Conservation (phyloP, 2,329 filamentous ascomycete genomes). For the Cercospora sp. region DNA sequence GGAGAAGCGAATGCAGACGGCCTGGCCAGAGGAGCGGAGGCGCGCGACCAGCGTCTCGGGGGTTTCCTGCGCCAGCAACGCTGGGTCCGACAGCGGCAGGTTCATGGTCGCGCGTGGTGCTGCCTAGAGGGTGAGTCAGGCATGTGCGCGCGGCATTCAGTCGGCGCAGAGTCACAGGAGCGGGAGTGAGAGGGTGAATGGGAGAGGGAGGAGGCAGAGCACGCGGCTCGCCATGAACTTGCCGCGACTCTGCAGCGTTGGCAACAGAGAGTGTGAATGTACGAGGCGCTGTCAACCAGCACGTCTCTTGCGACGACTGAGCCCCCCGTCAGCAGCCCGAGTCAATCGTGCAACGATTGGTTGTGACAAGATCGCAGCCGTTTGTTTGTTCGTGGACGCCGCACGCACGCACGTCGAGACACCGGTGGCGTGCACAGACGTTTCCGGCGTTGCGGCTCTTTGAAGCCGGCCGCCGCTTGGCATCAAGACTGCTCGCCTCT, state of each 20-base stretch:
- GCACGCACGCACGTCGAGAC: background rate
- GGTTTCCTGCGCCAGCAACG: conserved; percentile 76
- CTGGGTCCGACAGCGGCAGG: conserved; percentile 69
- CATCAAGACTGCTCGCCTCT: conserved; percentile 1
- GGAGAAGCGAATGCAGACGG: conserved; percentile 78
- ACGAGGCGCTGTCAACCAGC: background rate
- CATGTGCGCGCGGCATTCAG: background rate
- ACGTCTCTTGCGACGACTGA: background rate
- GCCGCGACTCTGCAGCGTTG: background rate
- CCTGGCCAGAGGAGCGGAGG: conserved; percentile 68
- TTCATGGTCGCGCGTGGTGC: conserved; percentile 56
- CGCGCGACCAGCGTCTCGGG: conserved; percentile 86
- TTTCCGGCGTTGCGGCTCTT: conserved; percentile 3
- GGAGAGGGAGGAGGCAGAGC: background rate
- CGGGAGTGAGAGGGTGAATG: background rate
- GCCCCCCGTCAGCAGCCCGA: background rate
- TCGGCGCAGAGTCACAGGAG: background rate
- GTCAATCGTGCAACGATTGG: conserved; percentile 10
- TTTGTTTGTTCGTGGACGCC: background rate
- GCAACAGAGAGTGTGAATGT: background rate
- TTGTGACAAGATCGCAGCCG: background rate
- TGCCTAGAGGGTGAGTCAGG: conserved; percentile 19
- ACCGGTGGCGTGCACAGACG: background rate
- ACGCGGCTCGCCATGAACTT: background rate
- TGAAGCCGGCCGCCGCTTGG: background rate